Conservation (phyloP, 192 early-diverging fungal genomes). For the Coemansia pectinata region DNA sequence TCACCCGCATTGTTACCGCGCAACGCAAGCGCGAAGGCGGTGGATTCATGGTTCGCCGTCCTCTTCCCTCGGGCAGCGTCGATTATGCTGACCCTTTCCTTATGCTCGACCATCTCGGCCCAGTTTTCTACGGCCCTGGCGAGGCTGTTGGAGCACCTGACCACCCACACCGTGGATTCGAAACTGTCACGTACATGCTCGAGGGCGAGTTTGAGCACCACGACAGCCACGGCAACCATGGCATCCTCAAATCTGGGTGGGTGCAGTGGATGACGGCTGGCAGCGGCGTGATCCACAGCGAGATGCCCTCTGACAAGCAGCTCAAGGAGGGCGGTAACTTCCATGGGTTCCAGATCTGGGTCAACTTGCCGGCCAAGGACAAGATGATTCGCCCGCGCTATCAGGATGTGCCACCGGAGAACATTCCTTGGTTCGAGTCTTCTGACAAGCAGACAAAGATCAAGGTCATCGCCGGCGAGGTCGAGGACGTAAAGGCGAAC, state of each 20-base stretch:
- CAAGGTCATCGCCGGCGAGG: slow-evolving; percentile 88
- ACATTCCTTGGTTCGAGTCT: slow-evolving; percentile 63
- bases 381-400: slow-evolving; percentile 72
- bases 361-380: slow-evolving; percentile 72
- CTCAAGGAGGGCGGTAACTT: slow-evolving; percentile 47
- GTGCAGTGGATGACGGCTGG: slow-evolving; percentile 83
- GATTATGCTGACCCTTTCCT: slow-evolving; percentile 88
- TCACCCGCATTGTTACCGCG: slow-evolving; percentile 42
- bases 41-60: slow-evolving; percentile 79
- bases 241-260: slow-evolving; percentile 65
- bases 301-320: slow-evolving; percentile 62
- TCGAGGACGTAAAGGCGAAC: slow-evolving; percentile 65
- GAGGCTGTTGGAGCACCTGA: slow-evolving; percentile 66
- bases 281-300: slow-evolving; percentile 72
- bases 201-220: slow-evolving; percentile 71
- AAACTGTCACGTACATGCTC: slow-evolving; percentile 74
- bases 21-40: slow-evolving; percentile 71
- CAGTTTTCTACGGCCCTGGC: slow-evolving; percentile 55
- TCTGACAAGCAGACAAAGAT: slow-evolving; percentile 53
- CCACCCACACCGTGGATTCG: slow-evolving; percentile 82
- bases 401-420: slow-evolving; percentile 65
- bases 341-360: slow-evolving; percentile 72
- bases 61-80: slow-evolving; percentile 65
- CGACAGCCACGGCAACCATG: slow-evolving; percentile 76
- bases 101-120: slow-evolving; percentile 76